Conservation (phyloP, 768 basidiomycete genomes). For the Termitomyces sp. region DNA sequence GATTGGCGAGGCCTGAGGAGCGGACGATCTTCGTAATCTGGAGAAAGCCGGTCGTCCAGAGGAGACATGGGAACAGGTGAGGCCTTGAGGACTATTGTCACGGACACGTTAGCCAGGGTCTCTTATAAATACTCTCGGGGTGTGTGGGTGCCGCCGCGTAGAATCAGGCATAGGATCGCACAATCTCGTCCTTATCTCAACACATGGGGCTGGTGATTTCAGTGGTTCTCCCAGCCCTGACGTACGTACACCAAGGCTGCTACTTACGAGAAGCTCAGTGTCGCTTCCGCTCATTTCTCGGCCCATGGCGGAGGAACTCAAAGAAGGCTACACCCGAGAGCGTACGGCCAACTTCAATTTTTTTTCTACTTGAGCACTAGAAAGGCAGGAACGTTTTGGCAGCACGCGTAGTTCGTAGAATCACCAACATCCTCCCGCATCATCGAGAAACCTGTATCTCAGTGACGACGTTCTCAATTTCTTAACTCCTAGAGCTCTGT, state of each 20-base stretch:
- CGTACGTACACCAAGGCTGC: too few relatives aligned
- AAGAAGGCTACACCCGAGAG: too few relatives aligned
- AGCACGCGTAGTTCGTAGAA: too few relatives aligned
- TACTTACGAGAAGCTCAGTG: too few relatives aligned
- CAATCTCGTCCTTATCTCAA: neutral
- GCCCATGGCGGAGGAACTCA: neutral
- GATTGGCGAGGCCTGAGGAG: slow-evolving; percentile 4
- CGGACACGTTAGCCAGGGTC: neutral
- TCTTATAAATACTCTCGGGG: neutral
- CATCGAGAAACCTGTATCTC: too few relatives aligned
- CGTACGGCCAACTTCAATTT: neutral
- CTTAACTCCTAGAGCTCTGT: too few relatives aligned
- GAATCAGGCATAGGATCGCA: neutral
- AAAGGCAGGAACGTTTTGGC: neutral
- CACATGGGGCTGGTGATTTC: neutral
- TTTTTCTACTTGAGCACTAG: neutral
- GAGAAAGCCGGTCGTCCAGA: neutral
- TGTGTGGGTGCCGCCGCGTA: neutral
- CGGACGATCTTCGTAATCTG: slow-evolving; percentile 8
- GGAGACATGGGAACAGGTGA: slow-evolving; percentile 2
- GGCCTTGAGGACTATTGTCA: neutral
- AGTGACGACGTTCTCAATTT: too few relatives aligned
- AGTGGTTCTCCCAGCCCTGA: neutral
- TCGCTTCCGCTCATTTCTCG: neutral
- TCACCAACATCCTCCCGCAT: too few relatives aligned